Percentiles rank a stretch among this genome's conserved stretches.
Conservation (phyloP, 129 eudicot genomes). For the Centrapalus pauciflorus region DNA sequence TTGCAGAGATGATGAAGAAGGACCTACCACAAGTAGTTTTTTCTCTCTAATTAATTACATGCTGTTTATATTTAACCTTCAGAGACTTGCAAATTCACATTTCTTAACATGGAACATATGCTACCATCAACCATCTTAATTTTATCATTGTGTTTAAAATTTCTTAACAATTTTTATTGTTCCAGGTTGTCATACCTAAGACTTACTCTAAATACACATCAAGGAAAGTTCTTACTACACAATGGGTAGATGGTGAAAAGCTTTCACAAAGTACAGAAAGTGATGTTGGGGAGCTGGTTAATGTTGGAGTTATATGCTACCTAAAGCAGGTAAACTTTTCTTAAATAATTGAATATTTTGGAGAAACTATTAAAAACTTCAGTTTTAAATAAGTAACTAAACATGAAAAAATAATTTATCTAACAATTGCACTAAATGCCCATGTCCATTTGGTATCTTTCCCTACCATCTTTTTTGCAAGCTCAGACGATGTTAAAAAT, state of each 20-base stretch:
- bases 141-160: constrained; percentile 2
- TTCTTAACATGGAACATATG: not conserved
- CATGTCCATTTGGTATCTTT: not conserved
- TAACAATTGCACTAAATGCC: too few species aligned
- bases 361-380: not conserved
- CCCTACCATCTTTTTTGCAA: not conserved
- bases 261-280: constrained; percentile 96
- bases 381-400: not conserved
- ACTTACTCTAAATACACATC: constrained; percentile 85
- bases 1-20: constrained; percentile 98
- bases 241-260: constrained; percentile 98
- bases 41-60: not conserved
- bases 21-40: constrained; percentile 89
- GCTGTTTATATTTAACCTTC: not conserved
- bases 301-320: constrained; percentile 99
- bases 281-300: constrained; percentile 98
- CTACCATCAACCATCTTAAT: not conserved
- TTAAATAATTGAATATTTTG: not conserved
- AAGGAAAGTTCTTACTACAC: constrained; percentile 95
- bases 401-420: not conserved
- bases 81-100: not conserved
- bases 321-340: constrained; percentile 76
- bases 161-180: constrained; percentile 11
- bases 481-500: not conserved
- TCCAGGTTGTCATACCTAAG: constrained; percentile 90